Percentiles rank a stretch among this genome's conserved stretches.
These are phyloP conservation scores for Penicillium corylophilum DNA, from an alignment of 2,329 filamentous ascomycete genomes.

Conservation along the genomic window DNA sequence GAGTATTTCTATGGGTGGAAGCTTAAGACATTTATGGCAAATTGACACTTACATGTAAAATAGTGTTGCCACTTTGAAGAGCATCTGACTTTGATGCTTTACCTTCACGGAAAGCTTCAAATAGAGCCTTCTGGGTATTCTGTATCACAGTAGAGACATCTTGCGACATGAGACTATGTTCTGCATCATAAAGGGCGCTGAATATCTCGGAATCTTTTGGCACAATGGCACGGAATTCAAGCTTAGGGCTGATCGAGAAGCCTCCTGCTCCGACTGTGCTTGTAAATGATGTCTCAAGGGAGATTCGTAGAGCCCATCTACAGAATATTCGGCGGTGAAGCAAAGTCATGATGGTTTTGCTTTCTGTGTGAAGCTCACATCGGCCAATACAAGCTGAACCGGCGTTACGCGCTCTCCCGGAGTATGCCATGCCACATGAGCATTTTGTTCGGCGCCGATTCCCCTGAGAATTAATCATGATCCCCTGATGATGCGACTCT, in stretches of 20 bases:
- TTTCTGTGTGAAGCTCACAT: neutral
- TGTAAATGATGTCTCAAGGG: neutral
- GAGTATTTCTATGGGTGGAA: neutral
- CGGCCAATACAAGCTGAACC: neutral
- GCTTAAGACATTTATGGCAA: neutral
- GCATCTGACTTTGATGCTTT: constrained; percentile 2
- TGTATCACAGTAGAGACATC: neutral
- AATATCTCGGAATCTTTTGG: neutral
- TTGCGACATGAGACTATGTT: neutral
- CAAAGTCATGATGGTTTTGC: neutral
- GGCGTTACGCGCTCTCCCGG: neutral
- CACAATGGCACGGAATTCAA: constrained; percentile 5
- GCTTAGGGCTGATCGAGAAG: constrained; percentile 3
- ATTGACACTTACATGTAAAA: constrained; percentile 2
- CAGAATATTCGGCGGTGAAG: neutral
- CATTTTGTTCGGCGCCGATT: neutral
- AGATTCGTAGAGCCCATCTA: neutral
- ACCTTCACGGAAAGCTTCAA: neutral
- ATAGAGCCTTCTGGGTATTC: neutral
- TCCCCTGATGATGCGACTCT: neutral
- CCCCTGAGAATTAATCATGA: neutral
- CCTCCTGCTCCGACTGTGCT: constrained; percentile 3
- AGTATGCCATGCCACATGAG: neutral
- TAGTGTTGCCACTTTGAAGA: neutral
- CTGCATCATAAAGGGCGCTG: neutral